These are phyloP conservation scores for Erodium chrysanthum DNA, from an alignment of 441 rosid genomes.

Conservation along the genomic window DNA sequence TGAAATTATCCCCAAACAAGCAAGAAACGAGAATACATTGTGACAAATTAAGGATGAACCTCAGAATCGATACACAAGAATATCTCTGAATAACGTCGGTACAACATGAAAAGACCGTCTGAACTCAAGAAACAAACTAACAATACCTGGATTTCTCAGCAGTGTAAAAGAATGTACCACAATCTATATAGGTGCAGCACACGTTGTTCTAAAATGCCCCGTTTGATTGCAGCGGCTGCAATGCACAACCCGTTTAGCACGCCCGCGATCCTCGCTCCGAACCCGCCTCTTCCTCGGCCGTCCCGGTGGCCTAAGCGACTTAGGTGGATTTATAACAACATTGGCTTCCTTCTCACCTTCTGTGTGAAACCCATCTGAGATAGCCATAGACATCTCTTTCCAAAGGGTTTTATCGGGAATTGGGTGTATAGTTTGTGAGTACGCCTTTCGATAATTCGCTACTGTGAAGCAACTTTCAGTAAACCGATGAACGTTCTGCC, in stretches of 20 bases:
- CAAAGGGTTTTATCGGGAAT: conserved; percentile 84
- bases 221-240: conserved; percentile 97
- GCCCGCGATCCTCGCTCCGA: conserved; percentile 78
- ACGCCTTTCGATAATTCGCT: conserved; percentile 67
- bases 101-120: not conserved
- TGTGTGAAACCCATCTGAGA: conserved; percentile 12
- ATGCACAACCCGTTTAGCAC: conserved; percentile 81
- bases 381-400: conserved; percentile 22
- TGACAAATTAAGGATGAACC: not conserved
- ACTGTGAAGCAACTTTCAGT: conserved; percentile 96
- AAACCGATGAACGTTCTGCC: conserved; percentile 92
- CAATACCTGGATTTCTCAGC: not conserved
- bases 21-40: not conserved
- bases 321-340: conserved; percentile 61
- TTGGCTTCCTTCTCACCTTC: conserved; percentile 39
- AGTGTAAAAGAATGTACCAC: not conserved
- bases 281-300: conserved; percentile 85
- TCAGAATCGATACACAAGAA: not conserved
- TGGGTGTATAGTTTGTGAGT: conserved; percentile 36
- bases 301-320: conserved; percentile 86
- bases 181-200: conserved; percentile 69
- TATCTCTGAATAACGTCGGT: not conserved
- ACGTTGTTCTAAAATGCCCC: conserved; percentile 61
- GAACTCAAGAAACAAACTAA: not conserved
- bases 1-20: not conserved